These are phyloP conservation scores for Solanum bulbocastanum DNA, from an alignment of 257 asterid genomes.

Conservation along the genomic window DNA sequence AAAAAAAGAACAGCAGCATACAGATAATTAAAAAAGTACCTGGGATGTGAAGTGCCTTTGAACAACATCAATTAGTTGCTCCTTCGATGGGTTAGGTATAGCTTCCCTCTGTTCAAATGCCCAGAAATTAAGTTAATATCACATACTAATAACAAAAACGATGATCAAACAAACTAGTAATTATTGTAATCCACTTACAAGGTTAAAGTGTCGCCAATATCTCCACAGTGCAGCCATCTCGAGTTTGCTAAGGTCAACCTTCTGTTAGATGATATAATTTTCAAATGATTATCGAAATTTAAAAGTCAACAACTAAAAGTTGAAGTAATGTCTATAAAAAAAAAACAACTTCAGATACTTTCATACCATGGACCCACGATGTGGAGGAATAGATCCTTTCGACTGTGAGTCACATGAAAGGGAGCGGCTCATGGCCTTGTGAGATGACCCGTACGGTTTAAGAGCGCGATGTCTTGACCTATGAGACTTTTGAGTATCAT, in stretches of 20 bases:
- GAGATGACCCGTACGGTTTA: constrained; percentile 39
- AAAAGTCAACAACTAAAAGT: neutral
- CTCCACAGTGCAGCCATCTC: constrained; percentile 87
- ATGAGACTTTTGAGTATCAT: constrained; percentile 66
- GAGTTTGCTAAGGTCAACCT: constrained; percentile 84
- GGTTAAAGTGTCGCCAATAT: constrained; percentile 77
- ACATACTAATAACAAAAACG: neutral
- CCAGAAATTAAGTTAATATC: neutral
- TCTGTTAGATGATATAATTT: constrained; percentile 15
- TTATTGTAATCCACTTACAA: constrained; percentile 36
- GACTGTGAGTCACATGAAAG: constrained; percentile 60
- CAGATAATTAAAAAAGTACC: constrained; percentile 21
- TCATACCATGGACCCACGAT: constrained; percentile 46
- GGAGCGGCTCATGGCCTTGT: constrained; percentile 49
- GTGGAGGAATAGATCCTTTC: constrained; percentile 47
- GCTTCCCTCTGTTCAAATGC: constrained; percentile 43
- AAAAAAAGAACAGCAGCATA: neutral
- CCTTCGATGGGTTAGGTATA: constrained; percentile 69
- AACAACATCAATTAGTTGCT: constrained; percentile 82
- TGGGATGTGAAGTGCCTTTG: constrained; percentile 88
- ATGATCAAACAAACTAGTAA: neutral
- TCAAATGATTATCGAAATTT: neutral
- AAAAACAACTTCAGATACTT: neutral
- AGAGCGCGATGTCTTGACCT: constrained; percentile 65
- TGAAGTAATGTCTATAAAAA: neutral